phyloP scores from a whole-genome alignment of 257 asterid genomes.

The Penstemon newberryi region DNA sequence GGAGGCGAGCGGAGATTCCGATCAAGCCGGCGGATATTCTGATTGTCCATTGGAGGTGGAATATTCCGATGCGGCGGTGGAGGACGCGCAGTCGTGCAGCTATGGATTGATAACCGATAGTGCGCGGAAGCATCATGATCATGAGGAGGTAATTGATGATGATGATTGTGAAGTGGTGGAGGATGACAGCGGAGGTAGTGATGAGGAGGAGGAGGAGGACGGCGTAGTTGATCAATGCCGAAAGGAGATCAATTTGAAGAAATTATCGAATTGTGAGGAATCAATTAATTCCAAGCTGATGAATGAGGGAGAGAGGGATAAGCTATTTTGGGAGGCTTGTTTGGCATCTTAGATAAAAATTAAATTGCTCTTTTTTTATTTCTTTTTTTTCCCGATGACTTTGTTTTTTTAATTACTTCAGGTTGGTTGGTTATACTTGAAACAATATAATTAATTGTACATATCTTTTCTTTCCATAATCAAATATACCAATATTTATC shows the following conservation, averaged over 20 bases:
- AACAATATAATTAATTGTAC: too few species aligned
- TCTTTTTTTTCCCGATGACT: background rate
- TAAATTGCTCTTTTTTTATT: background rate
- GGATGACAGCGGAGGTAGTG: constrained; percentile 20
- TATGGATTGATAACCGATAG: constrained; percentile 28
- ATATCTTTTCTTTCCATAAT: too few species aligned
- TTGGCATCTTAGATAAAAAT: constrained; percentile 42
- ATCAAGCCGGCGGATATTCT: constrained; percentile 17
- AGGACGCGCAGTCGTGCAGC: constrained; percentile 57
- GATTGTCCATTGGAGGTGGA: constrained; percentile 22
- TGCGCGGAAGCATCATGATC: background rate
- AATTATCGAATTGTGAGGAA: constrained; percentile 36
- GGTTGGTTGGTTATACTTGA: too few species aligned
- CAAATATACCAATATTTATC: too few species aligned
- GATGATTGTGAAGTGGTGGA: constrained; percentile 18
- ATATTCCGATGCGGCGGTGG: constrained; percentile 24
- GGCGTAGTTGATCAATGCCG: constrained; percentile 59
- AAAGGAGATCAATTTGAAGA: constrained; percentile 16
- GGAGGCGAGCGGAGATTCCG: constrained; percentile 67
- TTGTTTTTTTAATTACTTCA: too few species aligned
- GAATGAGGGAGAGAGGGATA: constrained; percentile 51
- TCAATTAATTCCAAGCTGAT: constrained; percentile 30
- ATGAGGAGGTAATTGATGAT: constrained; percentile 21
- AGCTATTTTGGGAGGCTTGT: constrained; percentile 71
- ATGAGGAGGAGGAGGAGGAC: constrained; percentile 40